phyloP scores from a whole-genome alignment of 176 grass and related monocot species.

The Triticum aestivum region IWGSC_CS_RefSeq_v2.1 NC_057804.1:67888083-67888582 shows the following conservation, averaged over 20 bases:
- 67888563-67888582: conserved; percentile 50
- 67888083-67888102: background rate
- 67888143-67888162: too few species aligned
- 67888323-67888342: conserved; percentile 6
- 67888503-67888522: background rate
- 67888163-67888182: too few species aligned
- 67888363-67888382: background rate
- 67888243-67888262: conserved; percentile 25
- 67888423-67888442: conserved; percentile 8
- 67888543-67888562: conserved; percentile 35
- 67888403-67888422: background rate
- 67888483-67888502: background rate
- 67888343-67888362: conserved; percentile 31
- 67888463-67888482: background rate
- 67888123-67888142: too few species aligned
- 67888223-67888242: conserved; percentile 30
- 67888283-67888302: conserved; percentile 30
- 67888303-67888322: background rate
- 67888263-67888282: conserved; percentile 2
- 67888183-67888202: too few species aligned
- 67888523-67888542: conserved; percentile 19
- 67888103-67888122: background rate
- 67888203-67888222: conserved; percentile 32
- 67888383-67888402: background rate
- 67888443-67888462: conserved; percentile 31